Conservation (phyloP, 805 yeast genomes). For the Candida morakotiae region DNA sequence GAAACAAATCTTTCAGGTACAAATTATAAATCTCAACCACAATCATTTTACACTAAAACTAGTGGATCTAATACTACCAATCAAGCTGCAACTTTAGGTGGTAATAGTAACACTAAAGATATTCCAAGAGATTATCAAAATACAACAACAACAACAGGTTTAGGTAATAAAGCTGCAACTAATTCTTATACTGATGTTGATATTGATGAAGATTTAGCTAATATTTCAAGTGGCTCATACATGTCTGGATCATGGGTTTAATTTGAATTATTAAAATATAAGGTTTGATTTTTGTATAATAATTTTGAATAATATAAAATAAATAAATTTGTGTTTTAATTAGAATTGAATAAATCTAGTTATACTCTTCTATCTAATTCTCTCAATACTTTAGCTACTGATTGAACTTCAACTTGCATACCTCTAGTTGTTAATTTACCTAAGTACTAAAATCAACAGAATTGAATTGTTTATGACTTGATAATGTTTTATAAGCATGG, state of each 20-base stretch:
- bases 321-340: too few species aligned
- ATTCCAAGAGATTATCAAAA: not conserved
- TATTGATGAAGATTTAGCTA: conserved; percentile 1
- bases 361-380: conserved; percentile 71
- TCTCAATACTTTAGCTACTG: conserved; percentile 79
- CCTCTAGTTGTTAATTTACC: conserved; percentile 76
- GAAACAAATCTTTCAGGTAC: conserved; percentile 3
- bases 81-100: conserved; percentile 4
- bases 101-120: not conserved
- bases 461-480: conserved; percentile 74
- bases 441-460: conserved; percentile 65
- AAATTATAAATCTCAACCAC: not conserved
- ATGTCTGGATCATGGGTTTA: conserved; percentile 11
- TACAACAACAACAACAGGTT: not conserved
- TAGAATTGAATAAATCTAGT: not conserved
- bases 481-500: conserved; percentile 84
- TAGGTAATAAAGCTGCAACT: conserved; percentile 2
- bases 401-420: conserved; percentile 87
- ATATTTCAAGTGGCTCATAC: conserved; percentile 3
- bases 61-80: not conserved
- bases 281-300: not conserved
- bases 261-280: not conserved
- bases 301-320: too few species aligned
- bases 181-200: not conserved
- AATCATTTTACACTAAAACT: too few species aligned